phyloP scores from a whole-genome alignment of 495 filamentous ascomycete genomes.

The Neurospora tetrasperma region DNA sequence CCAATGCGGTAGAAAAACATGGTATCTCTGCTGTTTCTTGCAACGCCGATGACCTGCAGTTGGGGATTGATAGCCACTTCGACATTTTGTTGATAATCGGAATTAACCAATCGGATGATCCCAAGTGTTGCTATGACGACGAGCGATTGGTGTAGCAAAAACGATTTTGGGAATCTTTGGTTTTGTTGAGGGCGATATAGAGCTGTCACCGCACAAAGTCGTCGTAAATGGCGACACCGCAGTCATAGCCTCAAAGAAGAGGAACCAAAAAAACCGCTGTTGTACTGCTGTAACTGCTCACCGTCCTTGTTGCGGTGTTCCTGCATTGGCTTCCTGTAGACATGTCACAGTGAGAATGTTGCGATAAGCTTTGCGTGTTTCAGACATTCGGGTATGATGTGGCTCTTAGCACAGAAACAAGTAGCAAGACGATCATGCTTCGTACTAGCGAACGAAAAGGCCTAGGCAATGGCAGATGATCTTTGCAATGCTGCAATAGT shows the following conservation, averaged over 20 bases:
- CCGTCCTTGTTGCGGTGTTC: not conserved
- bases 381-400: not conserved
- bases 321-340: not conserved
- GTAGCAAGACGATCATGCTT: not conserved
- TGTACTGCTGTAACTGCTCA: not conserved
- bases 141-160: not conserved
- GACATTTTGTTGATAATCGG: not conserved
- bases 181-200: not conserved
- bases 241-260: not conserved
- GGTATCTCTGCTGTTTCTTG: too few relatives aligned
- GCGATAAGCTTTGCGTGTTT: not conserved
- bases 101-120: not conserved
- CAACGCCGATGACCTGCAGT: not conserved
- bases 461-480: not conserved
- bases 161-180: not conserved
- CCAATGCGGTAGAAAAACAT: too few relatives aligned
- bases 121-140: not conserved
- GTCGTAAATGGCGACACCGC: not conserved
- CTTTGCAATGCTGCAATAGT: not conserved
- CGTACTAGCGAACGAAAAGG: not conserved
- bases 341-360: not conserved
- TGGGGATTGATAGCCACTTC: not conserved
- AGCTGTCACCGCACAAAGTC: not conserved
- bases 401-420: not conserved
- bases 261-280: not conserved